A percentile compares a stretch with the other conserved stretches of the same genome.
Conservation (phyloP, 2,329 filamentous ascomycete species). For the Coniella vitis region DNA sequence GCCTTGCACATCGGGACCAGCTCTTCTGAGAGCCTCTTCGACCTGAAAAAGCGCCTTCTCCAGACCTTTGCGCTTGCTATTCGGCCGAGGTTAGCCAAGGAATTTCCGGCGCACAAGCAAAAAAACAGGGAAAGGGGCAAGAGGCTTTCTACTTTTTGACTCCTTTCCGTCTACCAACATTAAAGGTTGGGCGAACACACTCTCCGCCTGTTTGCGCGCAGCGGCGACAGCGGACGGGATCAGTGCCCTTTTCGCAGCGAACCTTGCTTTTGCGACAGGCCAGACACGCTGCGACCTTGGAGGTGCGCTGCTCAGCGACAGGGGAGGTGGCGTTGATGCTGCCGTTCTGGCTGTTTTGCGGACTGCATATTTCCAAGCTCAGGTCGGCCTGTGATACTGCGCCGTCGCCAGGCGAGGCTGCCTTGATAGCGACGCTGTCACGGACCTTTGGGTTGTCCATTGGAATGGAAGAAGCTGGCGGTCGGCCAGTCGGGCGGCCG, state of each 20-base stretch:
- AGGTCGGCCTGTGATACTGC: not conserved
- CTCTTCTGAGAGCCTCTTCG: conserved; percentile 57
- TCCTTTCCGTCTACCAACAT: conserved; percentile 66
- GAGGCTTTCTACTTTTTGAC: conserved; percentile 62
- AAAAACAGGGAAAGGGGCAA: not conserved
- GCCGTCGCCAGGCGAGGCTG: conserved; percentile 1
- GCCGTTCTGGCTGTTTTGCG: conserved; percentile 9
- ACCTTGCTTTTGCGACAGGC: conserved; percentile 63
- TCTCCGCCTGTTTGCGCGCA: conserved; percentile 52
- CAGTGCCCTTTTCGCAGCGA: conserved; percentile 52
- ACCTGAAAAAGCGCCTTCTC: conserved; percentile 71
- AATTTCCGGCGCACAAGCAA: not conserved
- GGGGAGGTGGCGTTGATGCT: conserved; percentile 8
- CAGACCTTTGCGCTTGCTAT: conserved; percentile 64
- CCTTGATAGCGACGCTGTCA: conserved; percentile 14
- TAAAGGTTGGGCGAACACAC: conserved; percentile 65
- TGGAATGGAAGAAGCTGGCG: not conserved
- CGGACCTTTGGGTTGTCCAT: conserved; percentile 9
- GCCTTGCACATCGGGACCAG: conserved; percentile 36
- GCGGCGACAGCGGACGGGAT: conserved; percentile 50
- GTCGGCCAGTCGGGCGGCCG: not conserved
- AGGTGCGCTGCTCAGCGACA: conserved; percentile 9
- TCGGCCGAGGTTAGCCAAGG: not conserved
- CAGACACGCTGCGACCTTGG: conserved; percentile 49
- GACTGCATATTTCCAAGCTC: conserved; percentile 3